Conservation (phyloP, 495 filamentous ascomycete species). For the Daldinia caldariorum region DNA sequence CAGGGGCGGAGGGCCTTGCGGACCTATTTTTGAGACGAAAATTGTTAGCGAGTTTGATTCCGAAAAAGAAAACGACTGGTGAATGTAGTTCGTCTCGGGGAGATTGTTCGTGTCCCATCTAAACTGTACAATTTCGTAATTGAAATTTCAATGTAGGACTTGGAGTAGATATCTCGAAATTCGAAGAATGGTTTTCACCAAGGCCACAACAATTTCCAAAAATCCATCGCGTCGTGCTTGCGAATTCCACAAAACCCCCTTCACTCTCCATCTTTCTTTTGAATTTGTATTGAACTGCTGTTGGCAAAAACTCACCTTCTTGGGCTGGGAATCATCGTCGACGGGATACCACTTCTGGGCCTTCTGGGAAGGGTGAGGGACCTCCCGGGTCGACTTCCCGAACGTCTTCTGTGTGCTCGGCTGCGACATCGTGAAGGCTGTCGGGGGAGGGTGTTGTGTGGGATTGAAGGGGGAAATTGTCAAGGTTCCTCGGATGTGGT, state of each 20-base stretch:
- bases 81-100: slow-evolving; percentile 7
- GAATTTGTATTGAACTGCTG: slow-evolving; percentile 12
- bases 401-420: slow-evolving; percentile 87
- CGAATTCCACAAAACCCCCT: neutral
- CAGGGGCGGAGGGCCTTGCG: slow-evolving; percentile 92
- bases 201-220: slow-evolving; percentile 7
- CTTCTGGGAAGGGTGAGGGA: slow-evolving; percentile 86
- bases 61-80: neutral
- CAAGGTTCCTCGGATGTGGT: slow-evolving; percentile 38
- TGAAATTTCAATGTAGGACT: slow-evolving; percentile 8
- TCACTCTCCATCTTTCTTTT: no score
- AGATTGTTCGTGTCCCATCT: slow-evolving; percentile 6
- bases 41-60: slow-evolving; percentile 44
- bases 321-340: slow-evolving; percentile 88
- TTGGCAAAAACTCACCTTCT: slow-evolving; percentile 77
- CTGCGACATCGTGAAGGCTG: slow-evolving; percentile 71
- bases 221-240: neutral
- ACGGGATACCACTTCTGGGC: slow-evolving; percentile 99
- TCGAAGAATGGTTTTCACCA: neutral
- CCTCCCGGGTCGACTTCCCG: slow-evolving; percentile 93
- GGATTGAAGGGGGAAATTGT: slow-evolving; percentile 48
- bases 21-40: slow-evolving; percentile 64
- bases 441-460: slow-evolving; percentile 47
- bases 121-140: neutral
- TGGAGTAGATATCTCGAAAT: slow-evolving; percentile 6